These are phyloP conservation scores for Dillenia suffruticosa DNA, from an alignment of 164 flowering plant genomes.

Conservation along the genomic window DNA sequence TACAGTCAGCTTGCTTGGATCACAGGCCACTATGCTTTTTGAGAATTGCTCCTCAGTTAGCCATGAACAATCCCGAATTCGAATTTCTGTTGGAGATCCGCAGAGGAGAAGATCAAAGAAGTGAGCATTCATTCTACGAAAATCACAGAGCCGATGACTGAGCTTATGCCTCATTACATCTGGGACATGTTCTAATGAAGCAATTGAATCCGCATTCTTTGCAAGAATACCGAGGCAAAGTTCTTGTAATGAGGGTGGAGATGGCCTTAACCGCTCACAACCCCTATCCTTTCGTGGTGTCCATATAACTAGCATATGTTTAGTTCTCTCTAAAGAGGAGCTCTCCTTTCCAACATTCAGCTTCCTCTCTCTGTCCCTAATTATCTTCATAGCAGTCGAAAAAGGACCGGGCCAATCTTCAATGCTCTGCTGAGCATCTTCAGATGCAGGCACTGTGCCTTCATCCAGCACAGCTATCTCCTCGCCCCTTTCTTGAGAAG, in stretches of 20 bases:
- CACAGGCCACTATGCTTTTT: conserved; percentile 37
- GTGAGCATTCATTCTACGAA: conserved; percentile 51
- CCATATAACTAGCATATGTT: conserved; percentile 34
- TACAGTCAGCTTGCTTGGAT: conserved; percentile 53
- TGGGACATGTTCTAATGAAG: conserved; percentile 65
- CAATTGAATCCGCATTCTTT: conserved; percentile 56
- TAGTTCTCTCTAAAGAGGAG: conserved; percentile 7
- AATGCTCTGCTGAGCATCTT: conserved; percentile 13
- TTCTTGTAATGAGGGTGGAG: conserved; percentile 50
- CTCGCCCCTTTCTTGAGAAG: conserved; percentile 23
- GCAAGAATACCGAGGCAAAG: conserved; percentile 45
- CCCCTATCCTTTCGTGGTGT: conserved; percentile 29
- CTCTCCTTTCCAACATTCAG: conserved; percentile 8
- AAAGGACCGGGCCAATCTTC: conserved; percentile 99
- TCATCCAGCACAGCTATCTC: conserved; percentile 8
- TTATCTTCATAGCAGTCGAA: conserved; percentile 82
- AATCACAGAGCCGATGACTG: conserved; percentile 51
- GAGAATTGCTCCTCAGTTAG: conserved; percentile 60
- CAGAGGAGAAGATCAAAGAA: conserved; percentile 48
- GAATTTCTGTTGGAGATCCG: conserved; percentile 68
- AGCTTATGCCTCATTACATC: conserved; percentile 55
- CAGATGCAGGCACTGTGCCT: conserved; percentile 13
- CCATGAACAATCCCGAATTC: conserved; percentile 72
- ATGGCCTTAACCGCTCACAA: background rate
- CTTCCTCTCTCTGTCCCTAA: conserved; percentile 43